Evolutionary conservation across 2,329 filamentous ascomycete genomes (phyloP).

Genomic region (Trichoderma koningii): DNA sequence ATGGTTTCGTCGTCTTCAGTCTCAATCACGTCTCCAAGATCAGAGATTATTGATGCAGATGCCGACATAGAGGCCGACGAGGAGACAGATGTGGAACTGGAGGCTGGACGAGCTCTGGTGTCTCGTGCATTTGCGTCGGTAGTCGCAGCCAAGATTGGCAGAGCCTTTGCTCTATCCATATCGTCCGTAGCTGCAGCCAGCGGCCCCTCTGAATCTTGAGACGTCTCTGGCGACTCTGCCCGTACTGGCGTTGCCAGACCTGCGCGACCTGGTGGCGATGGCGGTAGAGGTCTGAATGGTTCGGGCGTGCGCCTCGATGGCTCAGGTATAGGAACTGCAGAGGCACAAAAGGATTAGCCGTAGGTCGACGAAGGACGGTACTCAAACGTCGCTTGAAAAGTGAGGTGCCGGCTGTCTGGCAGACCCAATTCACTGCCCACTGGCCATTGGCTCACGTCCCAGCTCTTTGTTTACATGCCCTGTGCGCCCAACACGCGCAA

Average conservation of each 20-base stretch:
- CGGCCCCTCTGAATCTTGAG: neutral
- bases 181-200: neutral
- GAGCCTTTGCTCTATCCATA: conserved; percentile 26
- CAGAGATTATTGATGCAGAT: neutral
- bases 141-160: conserved; percentile 27
- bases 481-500: conserved; percentile 2
- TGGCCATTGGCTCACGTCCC: conserved; percentile 6
- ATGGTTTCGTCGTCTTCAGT: neutral
- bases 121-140: neutral
- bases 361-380: neutral
- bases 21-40: neutral
- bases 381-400: too few relatives aligned
- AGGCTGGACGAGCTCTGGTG: neutral
- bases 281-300: neutral
- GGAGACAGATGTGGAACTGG: neutral
- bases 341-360: neutral
- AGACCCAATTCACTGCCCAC: neutral
- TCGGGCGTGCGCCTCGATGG: neutral
- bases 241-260: neutral
- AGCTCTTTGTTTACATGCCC: neutral
- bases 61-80: neutral
- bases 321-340: neutral
- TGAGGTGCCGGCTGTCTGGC: neutral
- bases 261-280: neutral
- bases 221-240: neutral